A percentile compares a stretch with the other conserved stretches of the same genome.
phyloP scores from a whole-genome alignment of 176 grass and related monocot species.

The Aegilops speltoides region DNA sequence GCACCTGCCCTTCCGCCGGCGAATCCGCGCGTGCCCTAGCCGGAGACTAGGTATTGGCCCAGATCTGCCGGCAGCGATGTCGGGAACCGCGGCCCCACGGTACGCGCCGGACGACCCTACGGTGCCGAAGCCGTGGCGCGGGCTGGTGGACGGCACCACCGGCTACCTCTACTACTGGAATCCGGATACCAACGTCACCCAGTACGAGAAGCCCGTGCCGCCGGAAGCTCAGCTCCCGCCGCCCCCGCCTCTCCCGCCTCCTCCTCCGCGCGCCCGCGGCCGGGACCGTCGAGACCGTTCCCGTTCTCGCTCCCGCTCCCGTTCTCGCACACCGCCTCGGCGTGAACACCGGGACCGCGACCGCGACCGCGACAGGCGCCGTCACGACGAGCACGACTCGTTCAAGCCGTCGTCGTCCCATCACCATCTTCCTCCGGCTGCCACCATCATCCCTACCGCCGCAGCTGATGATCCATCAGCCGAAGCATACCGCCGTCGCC shows the following conservation, averaged over 20 bases:
- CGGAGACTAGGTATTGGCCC: conserved; percentile 26
- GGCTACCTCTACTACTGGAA: conserved; percentile 99
- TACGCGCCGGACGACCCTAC: conserved; percentile 93
- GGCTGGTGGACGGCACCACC: conserved; percentile 84
- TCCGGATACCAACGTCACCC: conserved; percentile 85
- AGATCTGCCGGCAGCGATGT: conserved; percentile 40
- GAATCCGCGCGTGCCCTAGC: not conserved
- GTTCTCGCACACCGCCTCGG: conserved; percentile 41
- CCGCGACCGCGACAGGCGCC: conserved; percentile 46
- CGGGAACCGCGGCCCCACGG: conserved; percentile 52
- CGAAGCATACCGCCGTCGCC: conserved; percentile 72
- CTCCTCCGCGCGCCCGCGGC: conserved; percentile 42
- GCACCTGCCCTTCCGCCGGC: not conserved
- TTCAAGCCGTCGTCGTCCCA: conserved; percentile 31
- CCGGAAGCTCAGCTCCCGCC: conserved; percentile 50
- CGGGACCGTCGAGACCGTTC: conserved; percentile 2
- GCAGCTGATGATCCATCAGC: conserved; percentile 40
- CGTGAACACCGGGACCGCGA: conserved; percentile 48
- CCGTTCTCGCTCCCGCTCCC: conserved; percentile 34
- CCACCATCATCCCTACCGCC: not conserved
- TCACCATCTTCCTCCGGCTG: conserved; percentile 28
- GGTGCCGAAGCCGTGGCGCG: conserved; percentile 94
- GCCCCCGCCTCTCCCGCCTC: conserved; percentile 62
- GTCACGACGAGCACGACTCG: conserved; percentile 48
- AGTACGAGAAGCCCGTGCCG: conserved; percentile 80